Base-by-base conservation (phyloP, 768 basidiomycete genomes). In the Lactarius indigo region DNA sequence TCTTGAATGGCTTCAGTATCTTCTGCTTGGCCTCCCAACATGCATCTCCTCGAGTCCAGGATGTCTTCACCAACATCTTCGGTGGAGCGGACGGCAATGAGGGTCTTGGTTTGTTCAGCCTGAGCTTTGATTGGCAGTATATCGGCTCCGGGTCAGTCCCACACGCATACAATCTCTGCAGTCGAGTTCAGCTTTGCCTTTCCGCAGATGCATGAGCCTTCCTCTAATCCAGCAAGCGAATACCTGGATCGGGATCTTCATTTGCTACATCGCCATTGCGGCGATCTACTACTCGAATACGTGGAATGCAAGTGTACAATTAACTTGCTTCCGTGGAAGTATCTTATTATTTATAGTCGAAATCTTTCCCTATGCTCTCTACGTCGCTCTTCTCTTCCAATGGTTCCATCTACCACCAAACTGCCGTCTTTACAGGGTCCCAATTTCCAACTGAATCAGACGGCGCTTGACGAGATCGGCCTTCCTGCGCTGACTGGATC, bases 41-140 rank as follows among this genome's bases (percentile, higher is more conserved):
- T 42, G 79, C 79, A 1, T 77, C 81, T 2, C 74, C 79, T 52
- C 78, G 70, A 9, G 78, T 83, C 5, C 76, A 79, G 37, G 76
- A 85, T 66, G 72, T 83, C 17, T 81, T 88, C 71, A 87, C 86
- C 3, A 84, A 86, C 64, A 67, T 90, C 0, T 89, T 90, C 65
- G 89, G 89, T 33, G 89, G 89, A 6, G 77, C 83, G 3, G 79
- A 84, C 42, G 87, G 82, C 39, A 90, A 90, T 70, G 88, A 90
- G 73, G 88, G 87, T 0, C 77, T 90, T 47, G 88, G 88, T 0
- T 71, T 89, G 23, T 63, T 85, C 47, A 84, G 83, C 37, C 65
- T 90, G 50, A 84, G 84, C n/a, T 82, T 89, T 56, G 88, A 89
- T 70, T 90, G 86, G 86, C 85, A 87, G 67, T 87, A 86, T 69